A percentile compares a stretch with the other conserved stretches of the same genome.
These are phyloP conservation scores for Nothopassalora personata DNA, from an alignment of 2,329 filamentous ascomycete genomes.

Conservation along the genomic window DNA sequence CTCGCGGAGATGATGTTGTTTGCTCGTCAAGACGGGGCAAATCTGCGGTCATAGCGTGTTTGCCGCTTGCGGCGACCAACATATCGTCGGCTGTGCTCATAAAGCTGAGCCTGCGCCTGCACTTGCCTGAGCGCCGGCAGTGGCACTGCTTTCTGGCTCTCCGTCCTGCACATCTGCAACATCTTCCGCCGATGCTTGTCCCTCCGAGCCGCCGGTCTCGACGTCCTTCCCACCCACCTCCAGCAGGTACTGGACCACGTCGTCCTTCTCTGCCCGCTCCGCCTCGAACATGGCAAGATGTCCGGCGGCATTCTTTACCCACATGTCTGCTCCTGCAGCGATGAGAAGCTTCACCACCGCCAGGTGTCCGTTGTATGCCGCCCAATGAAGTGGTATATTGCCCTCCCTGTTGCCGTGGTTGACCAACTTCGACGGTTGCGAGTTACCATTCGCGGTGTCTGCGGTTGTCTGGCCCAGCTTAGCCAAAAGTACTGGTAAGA, in stretches of 20 bases:
- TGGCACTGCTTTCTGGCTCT: constrained; percentile 9
- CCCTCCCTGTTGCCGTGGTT: constrained; percentile 72
- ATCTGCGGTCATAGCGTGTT: too few species aligned
- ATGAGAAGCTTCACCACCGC: constrained; percentile 72
- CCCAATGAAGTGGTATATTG: constrained; percentile 93
- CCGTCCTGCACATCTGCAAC: constrained; percentile 18
- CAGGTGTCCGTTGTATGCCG: constrained; percentile 81
- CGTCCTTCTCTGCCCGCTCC: constrained; percentile 45
- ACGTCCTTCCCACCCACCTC: constrained; percentile 41
- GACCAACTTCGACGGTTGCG: constrained; percentile 44
- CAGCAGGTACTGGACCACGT: constrained; percentile 46
- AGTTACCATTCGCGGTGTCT: background rate
- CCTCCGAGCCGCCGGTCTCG: constrained; percentile 17
- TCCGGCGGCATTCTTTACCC: constrained; percentile 74
- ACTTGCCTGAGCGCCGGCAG: constrained; percentile 6
- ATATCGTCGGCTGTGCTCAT: constrained; percentile 6
- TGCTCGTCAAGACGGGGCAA: too few species aligned
- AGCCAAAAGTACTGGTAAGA: constrained; percentile 21
- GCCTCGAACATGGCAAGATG: constrained; percentile 56
- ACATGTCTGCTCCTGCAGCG: constrained; percentile 69
- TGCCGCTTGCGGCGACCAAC: too few species aligned
- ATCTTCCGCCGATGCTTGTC: constrained; percentile 19
- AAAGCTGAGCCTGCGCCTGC: background rate
- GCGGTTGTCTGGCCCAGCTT: constrained; percentile 7
- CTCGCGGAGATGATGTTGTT: too few species aligned